phyloP scores from a whole-genome alignment of 2,329 filamentous ascomycete species.

The Lachnum nothofagi region DNA sequence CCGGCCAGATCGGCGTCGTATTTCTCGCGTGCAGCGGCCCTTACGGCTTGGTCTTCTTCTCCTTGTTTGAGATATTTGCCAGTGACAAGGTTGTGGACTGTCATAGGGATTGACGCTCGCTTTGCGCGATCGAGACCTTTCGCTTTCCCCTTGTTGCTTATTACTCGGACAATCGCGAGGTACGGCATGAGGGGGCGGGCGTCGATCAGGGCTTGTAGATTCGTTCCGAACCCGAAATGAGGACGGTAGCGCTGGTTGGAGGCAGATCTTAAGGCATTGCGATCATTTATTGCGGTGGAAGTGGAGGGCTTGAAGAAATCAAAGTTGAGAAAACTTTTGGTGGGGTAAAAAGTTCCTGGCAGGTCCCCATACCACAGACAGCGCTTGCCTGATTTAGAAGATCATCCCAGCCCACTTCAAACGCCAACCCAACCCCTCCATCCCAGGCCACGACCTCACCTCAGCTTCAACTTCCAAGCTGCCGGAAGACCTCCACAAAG shows the following conservation, averaged over 20 bases:
- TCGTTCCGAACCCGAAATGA: slow-evolving; percentile 64
- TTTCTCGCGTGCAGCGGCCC: slow-evolving; percentile 47
- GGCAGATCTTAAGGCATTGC: slow-evolving; percentile 17
- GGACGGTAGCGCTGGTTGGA: slow-evolving; percentile 46
- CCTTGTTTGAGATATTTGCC: slow-evolving; percentile 37
- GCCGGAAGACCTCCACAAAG: slow-evolving; percentile 16
- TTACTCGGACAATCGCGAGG: slow-evolving; percentile 52
- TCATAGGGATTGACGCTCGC: slow-evolving; percentile 54
- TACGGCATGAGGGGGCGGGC: slow-evolving; percentile 42
- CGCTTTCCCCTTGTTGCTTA: slow-evolving; percentile 61
- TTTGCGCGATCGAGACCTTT: slow-evolving; percentile 59
- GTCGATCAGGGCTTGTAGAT: slow-evolving; percentile 61
- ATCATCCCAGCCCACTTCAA: background rate
- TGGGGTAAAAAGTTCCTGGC: no score
- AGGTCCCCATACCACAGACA: no score
- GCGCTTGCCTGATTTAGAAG: no score
- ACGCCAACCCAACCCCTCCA: slow-evolving; percentile 19
- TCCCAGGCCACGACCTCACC: background rate
- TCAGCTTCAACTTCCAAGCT: slow-evolving; percentile 5
- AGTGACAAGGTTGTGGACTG: slow-evolving; percentile 61
- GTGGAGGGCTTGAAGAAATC: no score
- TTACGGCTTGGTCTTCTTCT: slow-evolving; percentile 39
- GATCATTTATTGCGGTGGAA: no score
- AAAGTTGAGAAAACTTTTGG: no score
- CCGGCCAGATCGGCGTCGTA: slow-evolving; percentile 64